Base-by-base conservation (phyloP, 805 yeast genomes). In the Isabelozyma gotoi region DNA sequence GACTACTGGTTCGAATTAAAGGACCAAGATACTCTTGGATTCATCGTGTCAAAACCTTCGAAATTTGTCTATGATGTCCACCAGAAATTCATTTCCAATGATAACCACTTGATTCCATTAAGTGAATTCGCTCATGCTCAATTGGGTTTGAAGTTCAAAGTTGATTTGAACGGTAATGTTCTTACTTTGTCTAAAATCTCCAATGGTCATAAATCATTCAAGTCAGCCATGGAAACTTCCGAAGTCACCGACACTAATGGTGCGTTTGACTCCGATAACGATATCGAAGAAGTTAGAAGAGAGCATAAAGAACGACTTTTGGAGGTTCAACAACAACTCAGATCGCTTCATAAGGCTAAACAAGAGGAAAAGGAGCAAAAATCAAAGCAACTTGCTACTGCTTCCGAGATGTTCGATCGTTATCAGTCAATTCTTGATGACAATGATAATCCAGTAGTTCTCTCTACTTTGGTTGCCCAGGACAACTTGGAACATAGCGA, bases 41-140 rank as follows among this genome's bases (percentile, higher is more conserved):
- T 71, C 40, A 63, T 70, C 24, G 51, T 71, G 24, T 49, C 63
- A 20, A 57, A 57, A 42, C 69, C 73, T 2, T 59, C 67, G 3
- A 34, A 47, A 14, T 39, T 39, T 14, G 60, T 63, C 34, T 44
- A 36, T n/a, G 38, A 43, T 3, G 46, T 56, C 6, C 36, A 44
- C 27, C 47, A 43, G 3, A 35, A 42, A 18, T 43, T 41, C 37
- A 31, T 24, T 31, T 53, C 54, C 16, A 36, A 38, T 10, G 42
- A 31, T 16, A 24, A 19, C 10, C 18, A 40, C 5, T 10, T 18
- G 4, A 47, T 62, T 38, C 54, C 58, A 3, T 51, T 60, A 33
- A 36, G 33, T 1, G 48, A 52, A 10, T 65, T 65, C 48, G 53
- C 43, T 7, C 33, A 47, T 16, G 59, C 67, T 2, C 37, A 42